Conservation (phyloP, 768 basidiomycete genomes). For the Lactarius deliciosus region DNA sequence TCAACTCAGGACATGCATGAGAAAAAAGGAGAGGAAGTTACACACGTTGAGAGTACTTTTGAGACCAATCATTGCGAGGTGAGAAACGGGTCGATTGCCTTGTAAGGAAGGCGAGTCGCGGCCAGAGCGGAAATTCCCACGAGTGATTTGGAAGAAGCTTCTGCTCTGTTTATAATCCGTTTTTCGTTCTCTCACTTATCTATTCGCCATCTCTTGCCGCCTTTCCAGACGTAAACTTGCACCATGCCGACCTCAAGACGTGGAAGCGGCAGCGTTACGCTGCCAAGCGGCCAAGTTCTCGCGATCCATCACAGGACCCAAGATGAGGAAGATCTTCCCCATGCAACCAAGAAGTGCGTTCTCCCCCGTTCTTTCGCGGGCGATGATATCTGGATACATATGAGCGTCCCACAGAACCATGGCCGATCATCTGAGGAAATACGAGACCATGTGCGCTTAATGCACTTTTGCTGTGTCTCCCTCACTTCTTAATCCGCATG, state of each 20-base stretch:
- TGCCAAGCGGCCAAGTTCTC: slow-evolving; percentile 74
- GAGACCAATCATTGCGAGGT: slow-evolving; percentile 80
- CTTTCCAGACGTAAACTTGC: slow-evolving; percentile 11
- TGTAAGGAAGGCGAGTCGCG: background rate
- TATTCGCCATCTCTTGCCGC: slow-evolving; percentile 26
- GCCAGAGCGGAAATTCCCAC: slow-evolving; percentile 13
- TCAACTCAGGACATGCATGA: slow-evolving; percentile 7
- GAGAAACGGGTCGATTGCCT: background rate
- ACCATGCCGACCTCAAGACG: slow-evolving; percentile 69
- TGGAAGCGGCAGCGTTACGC: slow-evolving; percentile 70
- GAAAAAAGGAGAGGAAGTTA: slow-evolving; percentile 14
- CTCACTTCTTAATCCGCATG: slow-evolving; percentile 1
- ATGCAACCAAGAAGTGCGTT: slow-evolving; percentile 88
- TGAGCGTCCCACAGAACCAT: slow-evolving; percentile 61
- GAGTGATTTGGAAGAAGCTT: slow-evolving; percentile 17
- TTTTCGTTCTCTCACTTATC: slow-evolving; percentile 17
- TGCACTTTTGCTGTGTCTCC: slow-evolving; percentile 5
- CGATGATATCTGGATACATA: slow-evolving; percentile 21
- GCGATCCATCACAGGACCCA: slow-evolving; percentile 88
- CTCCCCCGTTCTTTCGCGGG: slow-evolving; percentile 18
- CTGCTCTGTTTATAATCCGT: background rate
- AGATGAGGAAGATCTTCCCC: slow-evolving; percentile 83
- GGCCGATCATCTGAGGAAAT: slow-evolving; percentile 91
- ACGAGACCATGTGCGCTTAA: slow-evolving; percentile 73
- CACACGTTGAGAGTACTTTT: slow-evolving; percentile 86